Percentiles rank a stretch among this genome's conserved stretches.
Conservation (phyloP, 495 filamentous ascomycete genomes). For the Aspergillus heteromorphus region DNA sequence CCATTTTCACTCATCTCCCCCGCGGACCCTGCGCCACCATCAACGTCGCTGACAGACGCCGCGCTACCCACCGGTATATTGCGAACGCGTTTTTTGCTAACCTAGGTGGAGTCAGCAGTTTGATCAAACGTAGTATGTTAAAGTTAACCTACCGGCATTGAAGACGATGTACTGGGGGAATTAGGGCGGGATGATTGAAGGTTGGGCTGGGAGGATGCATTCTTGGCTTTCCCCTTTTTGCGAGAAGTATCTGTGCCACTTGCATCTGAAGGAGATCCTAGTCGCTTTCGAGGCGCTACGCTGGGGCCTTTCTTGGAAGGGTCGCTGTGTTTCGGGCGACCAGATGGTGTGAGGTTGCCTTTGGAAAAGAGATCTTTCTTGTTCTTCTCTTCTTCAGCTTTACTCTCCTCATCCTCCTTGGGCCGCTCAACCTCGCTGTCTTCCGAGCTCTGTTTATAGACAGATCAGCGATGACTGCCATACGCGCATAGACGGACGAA, state of each 20-base stretch:
- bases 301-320: conserved; percentile 52
- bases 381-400: conserved; percentile 59
- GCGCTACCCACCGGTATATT: conserved; percentile 37
- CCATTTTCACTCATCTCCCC: conserved; percentile 68
- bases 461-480: background rate
- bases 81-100: conserved; percentile 43
- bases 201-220: conserved; percentile 39
- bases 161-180: conserved; percentile 36
- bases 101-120: conserved; percentile 24
- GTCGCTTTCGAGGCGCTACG: conserved; percentile 62
- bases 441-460: conserved; percentile 32
- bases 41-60: conserved; percentile 74
- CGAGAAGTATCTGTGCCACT: conserved; percentile 85
- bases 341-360: conserved; percentile 70
- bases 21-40: conserved; percentile 61
- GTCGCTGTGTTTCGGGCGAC: conserved; percentile 47
- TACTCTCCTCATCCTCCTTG: conserved; percentile 65
- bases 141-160: conserved; percentile 27
- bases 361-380: conserved; percentile 57
- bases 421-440: conserved; percentile 45
- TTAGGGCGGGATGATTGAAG: conserved; percentile 53
- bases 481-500: background rate
- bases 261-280: conserved; percentile 85
- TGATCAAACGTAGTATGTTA: background rate
- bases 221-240: conserved; percentile 80